Conservation (phyloP, 2,329 filamentous ascomycete species). For the Aureobasidium sp. region DNA sequence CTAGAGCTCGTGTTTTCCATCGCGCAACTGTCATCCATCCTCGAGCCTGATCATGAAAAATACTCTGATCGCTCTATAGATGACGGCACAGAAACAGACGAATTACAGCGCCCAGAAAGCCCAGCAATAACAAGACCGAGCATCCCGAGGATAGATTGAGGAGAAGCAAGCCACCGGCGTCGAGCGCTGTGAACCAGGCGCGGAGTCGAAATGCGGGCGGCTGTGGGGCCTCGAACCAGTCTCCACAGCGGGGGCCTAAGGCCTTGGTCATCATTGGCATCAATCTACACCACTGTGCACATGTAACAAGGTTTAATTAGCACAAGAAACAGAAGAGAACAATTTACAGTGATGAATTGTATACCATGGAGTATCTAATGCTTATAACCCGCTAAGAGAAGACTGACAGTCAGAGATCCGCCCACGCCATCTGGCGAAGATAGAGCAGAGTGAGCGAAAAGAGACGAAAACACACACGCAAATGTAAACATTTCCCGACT, state of each 20-base stretch:
- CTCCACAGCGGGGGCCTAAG: not conserved
- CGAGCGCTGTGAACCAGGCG: not conserved
- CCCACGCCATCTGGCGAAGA: not conserved
- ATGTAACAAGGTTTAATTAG: not conserved
- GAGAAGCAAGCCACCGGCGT: not conserved
- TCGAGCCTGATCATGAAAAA: too few species aligned
- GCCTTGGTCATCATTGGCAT: not conserved
- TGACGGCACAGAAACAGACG: too few species aligned
- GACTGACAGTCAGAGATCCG: not conserved
- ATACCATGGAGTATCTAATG: conserved; percentile 5
- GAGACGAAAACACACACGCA: not conserved
- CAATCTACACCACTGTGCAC: not conserved
- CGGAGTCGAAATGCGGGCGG: not conserved
- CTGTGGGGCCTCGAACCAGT: not conserved
- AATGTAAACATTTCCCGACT: not conserved
- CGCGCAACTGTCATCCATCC: too few species aligned
- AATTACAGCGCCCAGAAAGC: not conserved
- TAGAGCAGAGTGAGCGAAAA: not conserved
- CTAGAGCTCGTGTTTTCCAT: too few species aligned
- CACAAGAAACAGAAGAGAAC: not conserved
- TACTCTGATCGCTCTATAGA: too few species aligned
- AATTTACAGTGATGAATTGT: not conserved
- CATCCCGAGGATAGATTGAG: not conserved
- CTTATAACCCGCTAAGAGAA: conserved; percentile 3
- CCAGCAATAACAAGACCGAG: not conserved